Percentiles rank a stretch among this genome's conserved stretches.
These are phyloP conservation scores for Eucalyptus guilfoylei DNA, from an alignment of 345 rosid genomes.

Conservation along the genomic window DNA sequence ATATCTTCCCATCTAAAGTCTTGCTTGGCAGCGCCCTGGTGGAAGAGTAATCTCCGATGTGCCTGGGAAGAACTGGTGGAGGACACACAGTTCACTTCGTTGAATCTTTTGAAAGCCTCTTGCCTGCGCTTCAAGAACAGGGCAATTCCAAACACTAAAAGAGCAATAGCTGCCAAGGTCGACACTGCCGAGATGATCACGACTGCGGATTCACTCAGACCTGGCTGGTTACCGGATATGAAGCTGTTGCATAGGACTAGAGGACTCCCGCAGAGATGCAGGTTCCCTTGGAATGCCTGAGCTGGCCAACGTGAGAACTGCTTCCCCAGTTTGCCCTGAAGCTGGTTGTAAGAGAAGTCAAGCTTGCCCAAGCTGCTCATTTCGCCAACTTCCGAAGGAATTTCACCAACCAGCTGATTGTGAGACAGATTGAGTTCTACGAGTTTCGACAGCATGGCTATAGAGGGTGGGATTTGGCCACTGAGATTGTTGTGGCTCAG, in stretches of 20 bases:
- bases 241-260: slow-evolving; percentile 27
- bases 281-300: slow-evolving; percentile 56
- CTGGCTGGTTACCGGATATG: slow-evolving; percentile 5
- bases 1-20: slow-evolving; percentile 78
- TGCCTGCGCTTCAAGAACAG: slow-evolving; percentile 38
- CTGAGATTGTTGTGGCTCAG: slow-evolving; percentile 70
- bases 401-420: slow-evolving; percentile 53
- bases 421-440: slow-evolving; percentile 82
- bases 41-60: slow-evolving; percentile 50
- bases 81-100: slow-evolving; percentile 34
- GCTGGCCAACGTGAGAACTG: slow-evolving; percentile 78
- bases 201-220: slow-evolving; percentile 32
- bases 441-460: slow-evolving; percentile 54
- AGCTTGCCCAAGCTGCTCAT: slow-evolving; percentile 85
- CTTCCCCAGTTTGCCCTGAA: slow-evolving; percentile 60
- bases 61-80: slow-evolving; percentile 66
- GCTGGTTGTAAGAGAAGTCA: slow-evolving; percentile 61
- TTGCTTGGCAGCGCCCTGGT: slow-evolving; percentile 38
- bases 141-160: slow-evolving; percentile 38
- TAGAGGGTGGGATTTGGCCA: slow-evolving; percentile 57
- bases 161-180: slow-evolving; percentile 47
- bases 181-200: slow-evolving; percentile 53
- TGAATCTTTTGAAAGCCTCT: slow-evolving; percentile 22
- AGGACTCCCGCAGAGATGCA: slow-evolving; percentile 69
- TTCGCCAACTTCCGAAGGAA: slow-evolving; percentile 49